Percentiles rank a stretch among this genome's conserved stretches.
phyloP scores from a whole-genome alignment of 805 yeast genomes.

The Pichia californica region DNA sequence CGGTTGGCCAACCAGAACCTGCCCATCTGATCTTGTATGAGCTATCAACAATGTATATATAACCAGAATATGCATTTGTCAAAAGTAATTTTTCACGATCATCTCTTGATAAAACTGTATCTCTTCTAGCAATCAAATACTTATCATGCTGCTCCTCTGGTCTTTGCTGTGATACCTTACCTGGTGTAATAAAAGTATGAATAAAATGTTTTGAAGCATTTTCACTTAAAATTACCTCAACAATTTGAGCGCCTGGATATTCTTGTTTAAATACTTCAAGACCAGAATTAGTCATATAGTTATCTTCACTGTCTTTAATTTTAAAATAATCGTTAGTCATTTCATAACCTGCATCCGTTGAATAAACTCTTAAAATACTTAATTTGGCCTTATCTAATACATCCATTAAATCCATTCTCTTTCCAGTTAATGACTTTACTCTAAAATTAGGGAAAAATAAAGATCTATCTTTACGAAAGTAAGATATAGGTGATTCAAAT shows the following conservation, averaged over 20 bases:
- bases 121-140: conserved; percentile 56
- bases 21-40: conserved; percentile 84
- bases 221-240: conserved; percentile 74
- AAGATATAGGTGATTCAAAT: conserved; percentile 75
- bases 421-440: conserved; percentile 44
- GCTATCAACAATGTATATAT: conserved; percentile 70
- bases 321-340: conserved; percentile 58
- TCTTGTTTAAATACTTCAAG: conserved; percentile 33
- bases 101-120: conserved; percentile 49
- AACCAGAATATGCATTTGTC: conserved; percentile 77
- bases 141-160: conserved; percentile 34
- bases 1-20: conserved; percentile 72
- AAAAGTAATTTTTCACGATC: conserved; percentile 55
- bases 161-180: conserved; percentile 26
- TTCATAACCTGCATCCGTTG: conserved; percentile 64
- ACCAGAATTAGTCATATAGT: conserved; percentile 35
- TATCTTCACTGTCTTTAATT: conserved; percentile 34
- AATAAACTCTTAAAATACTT: conserved; percentile 57
- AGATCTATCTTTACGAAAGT: conserved; percentile 66
- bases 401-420: conserved; percentile 30
- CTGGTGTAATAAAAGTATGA: conserved; percentile 45
- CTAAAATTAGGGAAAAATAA: conserved; percentile 76
- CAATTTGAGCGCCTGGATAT: conserved; percentile 56
- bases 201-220: conserved; percentile 61
- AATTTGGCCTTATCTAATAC: conserved; percentile 41